Percentiles rank a stretch among this genome's conserved stretches.
Evolutionary conservation across 495 filamentous ascomycete genomes (phyloP).

Genomic region (Oidiodendron maius): DNA sequence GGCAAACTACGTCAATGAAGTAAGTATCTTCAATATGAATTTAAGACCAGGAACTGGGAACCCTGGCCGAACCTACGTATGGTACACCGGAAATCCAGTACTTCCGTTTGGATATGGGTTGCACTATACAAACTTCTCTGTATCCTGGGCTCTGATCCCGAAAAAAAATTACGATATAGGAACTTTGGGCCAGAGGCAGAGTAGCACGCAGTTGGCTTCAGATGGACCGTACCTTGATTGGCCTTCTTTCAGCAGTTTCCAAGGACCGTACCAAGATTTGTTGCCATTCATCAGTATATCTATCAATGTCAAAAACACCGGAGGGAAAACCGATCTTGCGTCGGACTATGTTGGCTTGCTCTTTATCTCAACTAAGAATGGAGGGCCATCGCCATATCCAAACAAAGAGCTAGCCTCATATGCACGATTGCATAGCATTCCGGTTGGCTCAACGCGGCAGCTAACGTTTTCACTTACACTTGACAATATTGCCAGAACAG

Average conservation of each 20-base stretch:
- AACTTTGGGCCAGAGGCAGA: too few species aligned
- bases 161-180: too few species aligned
- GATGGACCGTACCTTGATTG: too few species aligned
- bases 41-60: constrained; percentile 34
- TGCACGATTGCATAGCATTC: constrained; percentile 41
- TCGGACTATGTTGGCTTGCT: constrained; percentile 56
- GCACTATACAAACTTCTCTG: constrained; percentile 43
- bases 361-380: constrained; percentile 43
- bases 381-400: constrained; percentile 53
- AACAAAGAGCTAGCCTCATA: constrained; percentile 59
- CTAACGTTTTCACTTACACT: constrained; percentile 45
- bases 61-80: constrained; percentile 52
- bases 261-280: constrained; percentile 9
- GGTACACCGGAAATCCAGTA: constrained; percentile 48
- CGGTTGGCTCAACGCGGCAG: constrained; percentile 28
- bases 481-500: constrained; percentile 51
- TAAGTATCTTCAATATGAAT: constrained; percentile 49
- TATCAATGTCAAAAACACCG: constrained; percentile 43
- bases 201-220: too few species aligned
- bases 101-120: constrained; percentile 50
- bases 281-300: constrained; percentile 41
- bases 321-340: constrained; percentile 21
- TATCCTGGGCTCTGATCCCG: constrained; percentile 12
- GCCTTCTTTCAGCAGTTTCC: constrained; percentile 18
- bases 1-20: constrained; percentile 39